These are phyloP conservation scores for Trichophaea hybrida DNA, from an alignment of 2,329 filamentous ascomycete genomes.

Conservation along the genomic window DNA sequence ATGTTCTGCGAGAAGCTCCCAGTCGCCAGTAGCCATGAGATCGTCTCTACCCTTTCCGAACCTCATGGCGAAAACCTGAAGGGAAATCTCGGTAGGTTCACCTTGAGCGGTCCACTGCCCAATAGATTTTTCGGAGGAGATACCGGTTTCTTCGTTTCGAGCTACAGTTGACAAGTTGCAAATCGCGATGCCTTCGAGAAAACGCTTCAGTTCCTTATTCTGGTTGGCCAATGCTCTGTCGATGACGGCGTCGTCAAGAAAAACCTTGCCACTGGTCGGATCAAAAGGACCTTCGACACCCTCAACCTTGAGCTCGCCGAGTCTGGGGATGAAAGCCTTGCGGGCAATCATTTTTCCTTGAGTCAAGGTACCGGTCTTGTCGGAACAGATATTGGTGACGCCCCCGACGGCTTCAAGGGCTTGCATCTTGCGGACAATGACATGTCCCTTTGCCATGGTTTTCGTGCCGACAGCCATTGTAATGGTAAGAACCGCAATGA, in stretches of 20 bases:
- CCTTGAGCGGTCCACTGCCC: slow-evolving; percentile 49
- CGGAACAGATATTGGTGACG: slow-evolving; percentile 56
- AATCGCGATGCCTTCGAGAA: slow-evolving; percentile 41
- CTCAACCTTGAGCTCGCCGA: slow-evolving; percentile 41
- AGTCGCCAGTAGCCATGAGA: slow-evolving; percentile 35
- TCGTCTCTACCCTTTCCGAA: slow-evolving; percentile 44
- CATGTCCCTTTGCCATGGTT: slow-evolving; percentile 87
- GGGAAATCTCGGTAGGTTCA: slow-evolving; percentile 58
- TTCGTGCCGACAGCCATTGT: slow-evolving; percentile 89
- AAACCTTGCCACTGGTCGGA: slow-evolving; percentile 42
- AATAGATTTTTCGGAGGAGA: slow-evolving; percentile 31
- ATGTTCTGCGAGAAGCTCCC: slow-evolving; percentile 46
- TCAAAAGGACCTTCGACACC: slow-evolving; percentile 46
- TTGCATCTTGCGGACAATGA: slow-evolving; percentile 87
- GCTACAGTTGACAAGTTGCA: slow-evolving; percentile 44
- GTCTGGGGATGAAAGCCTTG: slow-evolving; percentile 46
- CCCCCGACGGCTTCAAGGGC: slow-evolving; percentile 63
- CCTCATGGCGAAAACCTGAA: slow-evolving; percentile 58
- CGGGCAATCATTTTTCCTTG: slow-evolving; percentile 52
- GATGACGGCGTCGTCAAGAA: slow-evolving; percentile 34
- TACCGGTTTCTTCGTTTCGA: slow-evolving; percentile 19
- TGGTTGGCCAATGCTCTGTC: slow-evolving; percentile 32
- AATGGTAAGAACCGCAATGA: slow-evolving; percentile 96
- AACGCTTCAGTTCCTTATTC: slow-evolving; percentile 29
- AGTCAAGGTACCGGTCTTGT: slow-evolving; percentile 55